These are phyloP conservation scores for Scheffersomyces titani DNA, from an alignment of 1,139 yeast genomes.

Conservation along the genomic window DNA sequence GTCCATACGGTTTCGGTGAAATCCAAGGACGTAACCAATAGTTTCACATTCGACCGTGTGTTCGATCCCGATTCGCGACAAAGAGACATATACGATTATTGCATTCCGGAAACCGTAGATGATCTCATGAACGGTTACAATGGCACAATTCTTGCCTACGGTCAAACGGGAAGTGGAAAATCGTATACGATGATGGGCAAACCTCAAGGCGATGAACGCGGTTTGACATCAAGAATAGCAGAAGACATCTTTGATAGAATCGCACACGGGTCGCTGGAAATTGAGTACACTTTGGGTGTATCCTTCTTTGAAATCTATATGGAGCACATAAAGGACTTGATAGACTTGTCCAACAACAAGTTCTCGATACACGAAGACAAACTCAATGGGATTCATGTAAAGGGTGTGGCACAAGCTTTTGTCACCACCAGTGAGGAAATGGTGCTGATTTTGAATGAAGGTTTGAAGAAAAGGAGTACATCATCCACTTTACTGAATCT, in stretches of 20 bases:
- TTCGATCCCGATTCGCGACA: conserved; percentile 56
- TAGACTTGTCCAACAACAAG: conserved; percentile 28
- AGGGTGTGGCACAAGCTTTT: conserved; percentile 62
- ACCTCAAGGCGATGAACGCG: conserved; percentile 41
- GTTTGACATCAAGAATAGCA: conserved; percentile 75
- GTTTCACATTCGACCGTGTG: conserved; percentile 68
- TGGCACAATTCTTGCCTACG: conserved; percentile 84
- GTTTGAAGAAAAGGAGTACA: conserved; percentile 56
- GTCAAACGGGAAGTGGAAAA: conserved; percentile 89
- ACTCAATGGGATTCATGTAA: conserved; percentile 67
- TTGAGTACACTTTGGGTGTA: conserved; percentile 68
- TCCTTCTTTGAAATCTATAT: conserved; percentile 82
- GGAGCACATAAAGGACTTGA: conserved; percentile 72
- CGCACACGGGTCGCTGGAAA: conserved; percentile 48
- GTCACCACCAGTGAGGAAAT: conserved; percentile 64
- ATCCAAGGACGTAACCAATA: conserved; percentile 31
- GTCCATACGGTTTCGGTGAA: conserved; percentile 30
- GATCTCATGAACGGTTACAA: conserved; percentile 80
- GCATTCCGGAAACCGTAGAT: conserved; percentile 59
- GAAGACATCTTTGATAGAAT: conserved; percentile 65
- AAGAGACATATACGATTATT: conserved; percentile 60
- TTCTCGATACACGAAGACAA: conserved; percentile 69
- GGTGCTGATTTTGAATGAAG: conserved; percentile 54
- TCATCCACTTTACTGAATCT: conserved; percentile 73
- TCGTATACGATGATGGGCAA: conserved; percentile 85